Evolutionary conservation across 2,329 filamentous ascomycete species (phyloP).

Genomic region (Exophiala calicioides): DNA sequence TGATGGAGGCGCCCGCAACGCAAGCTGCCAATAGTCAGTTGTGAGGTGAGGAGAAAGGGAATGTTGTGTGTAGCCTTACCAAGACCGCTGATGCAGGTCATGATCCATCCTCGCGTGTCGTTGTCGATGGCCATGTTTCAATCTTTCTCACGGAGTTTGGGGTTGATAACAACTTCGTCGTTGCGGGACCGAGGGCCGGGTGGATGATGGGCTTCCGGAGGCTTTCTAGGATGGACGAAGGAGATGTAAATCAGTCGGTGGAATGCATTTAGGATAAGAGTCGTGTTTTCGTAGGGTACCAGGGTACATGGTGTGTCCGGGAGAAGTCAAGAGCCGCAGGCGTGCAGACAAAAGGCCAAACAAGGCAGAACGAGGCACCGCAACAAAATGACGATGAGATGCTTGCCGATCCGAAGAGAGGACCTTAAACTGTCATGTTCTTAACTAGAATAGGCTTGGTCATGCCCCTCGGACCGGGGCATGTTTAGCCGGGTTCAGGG

Average conservation of each 20-base stretch:
- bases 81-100: conserved; percentile 79
- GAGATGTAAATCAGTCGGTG: too few species aligned
- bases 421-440: conserved; percentile 13
- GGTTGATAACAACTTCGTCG: too few species aligned
- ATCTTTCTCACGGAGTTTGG: too few species aligned
- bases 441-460: conserved; percentile 1
- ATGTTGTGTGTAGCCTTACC: conserved; percentile 49
- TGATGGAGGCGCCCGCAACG: conserved; percentile 75
- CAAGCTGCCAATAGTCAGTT: conserved; percentile 43
- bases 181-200: too few species aligned
- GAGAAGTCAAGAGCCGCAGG: too few species aligned
- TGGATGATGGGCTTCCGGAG: too few species aligned
- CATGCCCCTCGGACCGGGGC: neutral
- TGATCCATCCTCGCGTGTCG: conserved; percentile 91
- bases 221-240: too few species aligned
- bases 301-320: too few species aligned
- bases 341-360: too few species aligned
- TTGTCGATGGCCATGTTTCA: conserved; percentile 61
- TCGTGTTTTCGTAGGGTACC: too few species aligned
- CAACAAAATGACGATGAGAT: neutral
- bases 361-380: neutral
- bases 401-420: neutral
- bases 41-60: neutral
- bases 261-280: too few species aligned
- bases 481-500: neutral